These are phyloP conservation scores for Lachancea cidri DNA, from an alignment of 805 yeast genomes.

Conservation along the genomic window DNA sequence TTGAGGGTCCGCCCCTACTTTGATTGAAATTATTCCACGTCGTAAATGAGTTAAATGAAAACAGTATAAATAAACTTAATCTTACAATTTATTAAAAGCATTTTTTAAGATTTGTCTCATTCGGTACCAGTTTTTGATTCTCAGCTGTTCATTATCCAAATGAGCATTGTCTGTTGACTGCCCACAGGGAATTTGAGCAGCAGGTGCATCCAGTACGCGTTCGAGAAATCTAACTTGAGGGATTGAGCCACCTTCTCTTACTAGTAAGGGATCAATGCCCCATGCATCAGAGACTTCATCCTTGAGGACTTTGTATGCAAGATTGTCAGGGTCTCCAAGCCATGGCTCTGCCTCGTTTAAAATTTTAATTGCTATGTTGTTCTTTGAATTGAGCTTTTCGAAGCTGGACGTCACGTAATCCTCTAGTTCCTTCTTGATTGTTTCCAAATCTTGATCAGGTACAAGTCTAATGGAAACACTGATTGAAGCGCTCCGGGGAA, in stretches of 20 bases:
- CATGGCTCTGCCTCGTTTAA: slow-evolving; percentile 92
- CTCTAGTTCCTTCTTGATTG: slow-evolving; percentile 48
- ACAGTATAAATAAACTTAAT: neutral
- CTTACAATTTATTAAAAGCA: slow-evolving; percentile 41
- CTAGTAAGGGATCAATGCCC: slow-evolving; percentile 75
- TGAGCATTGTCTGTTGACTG: slow-evolving; percentile 95
- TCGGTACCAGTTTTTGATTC: slow-evolving; percentile 73
- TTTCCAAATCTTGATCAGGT: slow-evolving; percentile 72
- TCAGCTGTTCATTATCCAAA: slow-evolving; percentile 75
- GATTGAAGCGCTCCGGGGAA: slow-evolving; percentile 76
- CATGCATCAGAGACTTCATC: slow-evolving; percentile 64
- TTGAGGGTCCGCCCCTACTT: neutral
- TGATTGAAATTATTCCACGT: no score
- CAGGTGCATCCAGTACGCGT: slow-evolving; percentile 75
- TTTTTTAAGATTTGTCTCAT: slow-evolving; percentile 59
- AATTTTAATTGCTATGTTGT: slow-evolving; percentile 54
- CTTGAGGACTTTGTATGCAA: slow-evolving; percentile 62
- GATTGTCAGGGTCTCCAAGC: slow-evolving; percentile 81
- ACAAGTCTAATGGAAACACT: slow-evolving; percentile 80
- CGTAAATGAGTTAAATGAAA: neutral
- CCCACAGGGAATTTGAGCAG: slow-evolving; percentile 95
- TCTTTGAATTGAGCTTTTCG: slow-evolving; percentile 47
- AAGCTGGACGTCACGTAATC: slow-evolving; percentile 47
- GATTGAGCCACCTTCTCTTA: slow-evolving; percentile 96
- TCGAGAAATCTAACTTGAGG: slow-evolving; percentile 86